phyloP scores from a whole-genome alignment of 192 early-diverging fungal species.

The Coemansia sp. region DNA sequence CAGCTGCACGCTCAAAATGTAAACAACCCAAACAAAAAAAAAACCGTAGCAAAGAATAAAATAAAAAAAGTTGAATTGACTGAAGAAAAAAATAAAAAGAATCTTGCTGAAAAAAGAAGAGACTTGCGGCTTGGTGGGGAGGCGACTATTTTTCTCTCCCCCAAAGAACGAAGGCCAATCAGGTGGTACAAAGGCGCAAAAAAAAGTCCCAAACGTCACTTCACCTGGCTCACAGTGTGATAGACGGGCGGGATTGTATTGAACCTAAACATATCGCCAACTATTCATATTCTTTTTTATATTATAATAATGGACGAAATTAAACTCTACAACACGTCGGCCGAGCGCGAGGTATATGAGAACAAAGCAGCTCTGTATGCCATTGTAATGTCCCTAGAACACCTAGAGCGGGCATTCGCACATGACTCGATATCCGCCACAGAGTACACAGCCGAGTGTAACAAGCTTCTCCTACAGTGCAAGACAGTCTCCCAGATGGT shows the following conservation, averaged over 20 bases:
- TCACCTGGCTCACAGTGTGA: not conserved
- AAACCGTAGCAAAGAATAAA: not conserved
- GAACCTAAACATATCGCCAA: too few species aligned
- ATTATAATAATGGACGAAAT: constrained; percentile 59
- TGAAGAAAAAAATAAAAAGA: not conserved
- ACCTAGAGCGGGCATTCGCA: constrained; percentile 91
- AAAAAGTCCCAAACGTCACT: not conserved
- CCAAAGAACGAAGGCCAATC: not conserved
- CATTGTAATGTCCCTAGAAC: constrained; percentile 88
- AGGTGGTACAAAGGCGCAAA: not conserved
- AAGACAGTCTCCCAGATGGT: constrained; percentile 67
- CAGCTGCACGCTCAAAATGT: constrained; percentile 3
- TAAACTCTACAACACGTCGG: constrained; percentile 74
- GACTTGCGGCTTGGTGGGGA: not conserved
- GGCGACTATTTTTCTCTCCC: not conserved
- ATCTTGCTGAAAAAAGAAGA: not conserved
- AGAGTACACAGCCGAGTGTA: constrained; percentile 91
- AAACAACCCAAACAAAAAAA: constrained; percentile 6
- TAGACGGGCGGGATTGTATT: not conserved
- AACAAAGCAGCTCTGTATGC: constrained; percentile 91
- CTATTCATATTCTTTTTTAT: not conserved
- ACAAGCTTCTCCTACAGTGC: constrained; percentile 87
- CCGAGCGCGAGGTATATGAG: constrained; percentile 88
- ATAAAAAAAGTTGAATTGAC: not conserved
- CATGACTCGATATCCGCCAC: constrained; percentile 76